Base-by-base conservation (phyloP, 805 yeast species). In the Kodamaea hsintzibuensis region DNA sequence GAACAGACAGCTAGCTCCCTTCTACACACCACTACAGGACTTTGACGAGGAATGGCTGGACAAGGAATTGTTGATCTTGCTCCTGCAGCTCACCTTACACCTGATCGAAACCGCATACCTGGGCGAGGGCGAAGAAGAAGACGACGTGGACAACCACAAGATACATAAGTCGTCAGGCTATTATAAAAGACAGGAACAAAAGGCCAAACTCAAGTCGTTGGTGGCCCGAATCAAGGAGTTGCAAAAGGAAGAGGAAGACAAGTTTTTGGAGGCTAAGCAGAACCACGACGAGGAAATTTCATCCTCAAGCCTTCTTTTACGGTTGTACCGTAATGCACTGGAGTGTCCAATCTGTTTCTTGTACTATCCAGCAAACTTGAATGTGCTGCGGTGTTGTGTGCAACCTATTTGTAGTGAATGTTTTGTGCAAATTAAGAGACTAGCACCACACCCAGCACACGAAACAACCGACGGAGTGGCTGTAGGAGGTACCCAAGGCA, bases 301-400 rank as follows among this genome's bases (percentile, higher is more conserved):
- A 1, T 74, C 80, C 2, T 67, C 69, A 45, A 79, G 74, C 54
- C 69, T 87, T 53, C 76, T 83, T 53, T 70, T 86, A 48, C 70
- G 77, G 52, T 71, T 93, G 17, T 93, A 93, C 72, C 73, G 83
- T 51, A 73, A 82, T 54, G 83, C 90, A 2, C 71, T 79, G 30
- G 99, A 95, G 63, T 93, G 99, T 67, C 98, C 99, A 8, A 93
- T 93, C 59, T 93, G 99, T 66, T 93, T 93, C 67, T 77, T 95
- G 8, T 89, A 81, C 65, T 91, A 86, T 69, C 98, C 98, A 1
- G 78, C 81, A 25, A 82, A 83, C 61, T 70, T 92, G 57, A 95
- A 95, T 71, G 69, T 80, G 51, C 86, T 96, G 7, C 78, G 96
- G 45, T 93, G 99, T 69, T 93, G 99, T 68, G 81, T 82, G 49